Base-by-base conservation (phyloP, 78 protist genomes). In the Protostelium mycophagum region DNA sequence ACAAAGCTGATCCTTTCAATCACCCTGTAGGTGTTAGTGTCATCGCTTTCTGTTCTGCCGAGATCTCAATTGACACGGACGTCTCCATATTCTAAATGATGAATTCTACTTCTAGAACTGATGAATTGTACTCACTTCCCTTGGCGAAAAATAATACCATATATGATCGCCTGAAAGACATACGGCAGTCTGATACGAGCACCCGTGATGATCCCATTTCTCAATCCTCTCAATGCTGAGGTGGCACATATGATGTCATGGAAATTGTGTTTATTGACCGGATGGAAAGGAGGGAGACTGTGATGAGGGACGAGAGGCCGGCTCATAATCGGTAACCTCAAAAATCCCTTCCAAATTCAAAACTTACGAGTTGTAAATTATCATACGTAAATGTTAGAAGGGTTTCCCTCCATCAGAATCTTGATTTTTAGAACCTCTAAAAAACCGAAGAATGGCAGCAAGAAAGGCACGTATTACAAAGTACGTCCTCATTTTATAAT, bases 201-300 rank as follows among this genome's bases (percentile, higher is more conserved):
- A 63, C 95, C 95, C 86, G 92, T 93, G 86, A 93, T 88, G 5
- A 93, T 88, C 51, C 95, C 95, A 88, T 93, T 93, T 51, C 95
- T 37, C n/a, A 90, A 83, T n/a, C 95, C 95, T 87, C 95, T 85
- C 39, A 93, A 73, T 0, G 88, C 90, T 1, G 91, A 86, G 73
- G 16, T 51, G 73, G 73, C 73, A 51, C 73, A 51, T 5, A 51
- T 51, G 31, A 51, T 5, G 16, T 51, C 73, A 51, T 51, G 73
- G 16, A 25, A 51, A 51, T 5, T 5, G 73, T 51, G 73, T 16
- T 51, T 51, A 16, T 51, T 51, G 73, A 51, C 73, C 31, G 73
- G 73, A 51, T 51, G 73, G 16, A 51, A 51, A 25, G 73, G 73
- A 51, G 73, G 73, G 5, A 25, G 73, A 16, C 73, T 51, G 73